Percentiles rank a stretch among this genome's conserved stretches.
Conservation (phyloP, 495 filamentous ascomycete genomes). For the Cercophora samala region DNA sequence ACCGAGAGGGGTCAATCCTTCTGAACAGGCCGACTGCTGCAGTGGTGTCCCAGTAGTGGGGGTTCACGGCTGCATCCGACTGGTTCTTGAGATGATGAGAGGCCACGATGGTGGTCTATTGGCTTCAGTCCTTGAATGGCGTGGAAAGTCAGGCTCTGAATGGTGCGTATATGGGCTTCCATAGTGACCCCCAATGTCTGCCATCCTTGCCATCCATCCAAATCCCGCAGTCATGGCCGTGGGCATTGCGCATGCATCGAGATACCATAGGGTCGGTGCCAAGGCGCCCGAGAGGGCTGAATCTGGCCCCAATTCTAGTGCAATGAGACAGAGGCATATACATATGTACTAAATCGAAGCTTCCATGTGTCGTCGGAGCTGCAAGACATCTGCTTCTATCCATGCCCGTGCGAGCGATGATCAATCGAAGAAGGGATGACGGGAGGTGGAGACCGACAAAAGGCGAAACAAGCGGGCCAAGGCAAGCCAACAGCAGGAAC, state of each 20-base stretch:
- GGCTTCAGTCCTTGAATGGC: neutral
- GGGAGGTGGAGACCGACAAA: neutral
- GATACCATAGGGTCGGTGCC: neutral
- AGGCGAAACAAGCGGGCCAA: neutral
- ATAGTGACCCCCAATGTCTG: neutral
- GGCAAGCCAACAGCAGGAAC: too few species aligned
- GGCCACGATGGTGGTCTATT: neutral
- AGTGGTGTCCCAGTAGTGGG: neutral
- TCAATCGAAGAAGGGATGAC: neutral
- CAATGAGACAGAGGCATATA: too few species aligned
- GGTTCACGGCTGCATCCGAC: constrained; percentile 15
- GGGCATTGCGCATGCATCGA: constrained; percentile 5
- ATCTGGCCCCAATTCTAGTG: neutral
- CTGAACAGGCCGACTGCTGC: neutral
- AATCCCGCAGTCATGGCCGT: constrained; percentile 13
- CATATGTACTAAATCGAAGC: too few species aligned
- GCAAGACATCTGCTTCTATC: neutral
- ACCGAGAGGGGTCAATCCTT: constrained; percentile 10
- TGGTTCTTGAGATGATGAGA: too few species aligned
- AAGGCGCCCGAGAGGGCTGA: neutral
- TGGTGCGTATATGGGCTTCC: neutral
- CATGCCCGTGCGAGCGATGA: neutral
- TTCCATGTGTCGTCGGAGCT: neutral
- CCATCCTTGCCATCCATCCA: neutral
- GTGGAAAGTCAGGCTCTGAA: neutral